Conservation (phyloP, 768 basidiomycete species). For the Tulasnella sp. region DNA sequence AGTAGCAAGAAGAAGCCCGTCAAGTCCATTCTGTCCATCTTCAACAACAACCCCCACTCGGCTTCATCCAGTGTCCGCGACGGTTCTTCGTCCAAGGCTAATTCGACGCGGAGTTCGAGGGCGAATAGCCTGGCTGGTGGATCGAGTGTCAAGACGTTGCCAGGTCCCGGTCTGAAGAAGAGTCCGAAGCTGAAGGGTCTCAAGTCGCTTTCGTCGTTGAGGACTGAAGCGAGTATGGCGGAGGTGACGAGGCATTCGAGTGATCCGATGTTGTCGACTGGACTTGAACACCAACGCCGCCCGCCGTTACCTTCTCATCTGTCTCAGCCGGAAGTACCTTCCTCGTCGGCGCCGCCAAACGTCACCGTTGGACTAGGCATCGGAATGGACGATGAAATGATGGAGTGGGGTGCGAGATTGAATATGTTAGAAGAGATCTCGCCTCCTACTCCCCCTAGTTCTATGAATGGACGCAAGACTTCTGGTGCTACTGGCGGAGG, state of each 20-base stretch:
- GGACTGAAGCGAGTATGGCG: neutral
- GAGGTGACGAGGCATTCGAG: neutral
- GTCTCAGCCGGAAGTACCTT: neutral
- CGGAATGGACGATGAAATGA: constrained; percentile 13
- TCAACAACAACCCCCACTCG: neutral
- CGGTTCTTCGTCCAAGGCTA: neutral
- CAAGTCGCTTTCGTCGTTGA: constrained; percentile 12
- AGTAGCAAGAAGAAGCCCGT: constrained; percentile 20
- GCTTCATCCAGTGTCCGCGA: neutral
- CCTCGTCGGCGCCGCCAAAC: neutral
- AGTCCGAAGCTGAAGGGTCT: constrained; percentile 15
- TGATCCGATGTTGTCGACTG: neutral
- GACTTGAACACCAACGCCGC: neutral
- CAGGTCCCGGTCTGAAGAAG: neutral
- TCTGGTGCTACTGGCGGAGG: neutral
- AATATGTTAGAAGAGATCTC: constrained; percentile 14
- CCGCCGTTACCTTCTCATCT: neutral
- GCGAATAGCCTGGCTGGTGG: constrained; percentile 6
- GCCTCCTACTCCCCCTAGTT: neutral
- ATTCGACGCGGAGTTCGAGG: constrained; percentile 11
- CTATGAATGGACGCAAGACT: neutral
- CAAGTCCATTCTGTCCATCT: constrained; percentile 11
- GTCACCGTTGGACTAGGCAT: neutral
- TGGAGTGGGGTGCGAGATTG: constrained; percentile 14
- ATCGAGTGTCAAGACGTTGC: constrained; percentile 10